Base-by-base conservation (phyloP, 257 asterid genomes). In the Cinchona pubescens region DNA sequence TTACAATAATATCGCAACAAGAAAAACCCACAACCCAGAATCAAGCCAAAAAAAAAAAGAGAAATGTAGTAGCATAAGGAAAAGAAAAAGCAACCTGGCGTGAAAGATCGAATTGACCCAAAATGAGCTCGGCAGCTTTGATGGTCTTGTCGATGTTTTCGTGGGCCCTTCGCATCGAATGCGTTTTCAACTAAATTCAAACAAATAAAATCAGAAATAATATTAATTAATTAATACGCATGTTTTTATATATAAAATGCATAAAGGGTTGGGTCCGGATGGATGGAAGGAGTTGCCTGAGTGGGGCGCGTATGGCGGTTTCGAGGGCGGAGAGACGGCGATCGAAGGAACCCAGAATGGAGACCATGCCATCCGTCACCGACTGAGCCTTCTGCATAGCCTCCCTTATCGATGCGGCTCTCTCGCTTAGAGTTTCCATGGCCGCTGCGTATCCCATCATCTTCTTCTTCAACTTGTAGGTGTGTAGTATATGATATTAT, bases 241-340 rank as follows among this genome's bases (percentile, higher is more conserved):
- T n/a, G n/a, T n/a, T n/a, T n/a, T n/a, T n/a, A n/a, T n/a, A n/a
- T n/a, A n/a, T n/a, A n/a, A n/a, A n/a, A n/a, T n/a, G n/a, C n/a
- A n/a, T n/a, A n/a, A n/a, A n/a, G n/a, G n/a, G n/a, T n/a, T n/a
- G n/a, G n/a, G n/a, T n/a, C n/a, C n/a, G n/a, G n/a, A n/a, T n/a
- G n/a, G n/a, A n/a, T n/a, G n/a, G n/a, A n/a, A n/a, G n/a, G 45
- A 16, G 58, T 61, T 83, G 85, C 98, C 97, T 94, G 99, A 7
- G 99, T 94, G 72, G 99, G 99, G 75, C 99, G 96, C 99, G n/a
- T n/a, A 94, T 94, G 84, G 99, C 99, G 69, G 99, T 94, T 81
- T 94, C 98, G 51, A 94, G 97, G 73, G 98, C 97, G 61, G 98
- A 94, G 82, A 94, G 96, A 30, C 98, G 97, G 81, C 85, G 92